Evolutionary conservation across 331 rosid genomes (phyloP).

Genomic region (Quercus tomentella): DNA sequence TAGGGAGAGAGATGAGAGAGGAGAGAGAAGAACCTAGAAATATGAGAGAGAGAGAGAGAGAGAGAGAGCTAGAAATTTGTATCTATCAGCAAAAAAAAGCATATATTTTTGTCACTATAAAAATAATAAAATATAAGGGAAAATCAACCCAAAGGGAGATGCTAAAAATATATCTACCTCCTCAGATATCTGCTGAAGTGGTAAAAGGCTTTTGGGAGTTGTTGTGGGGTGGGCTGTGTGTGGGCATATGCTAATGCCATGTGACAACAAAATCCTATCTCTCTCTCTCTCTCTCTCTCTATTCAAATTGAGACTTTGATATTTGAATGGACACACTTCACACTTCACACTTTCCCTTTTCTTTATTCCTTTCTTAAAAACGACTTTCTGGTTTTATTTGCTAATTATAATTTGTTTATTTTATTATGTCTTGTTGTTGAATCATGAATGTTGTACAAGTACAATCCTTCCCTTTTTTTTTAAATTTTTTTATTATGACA

Average conservation of each 20-base stretch:
- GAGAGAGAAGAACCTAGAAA: constrained; percentile 10
- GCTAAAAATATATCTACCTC: neutral
- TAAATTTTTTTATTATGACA: no score
- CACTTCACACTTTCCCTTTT: neutral
- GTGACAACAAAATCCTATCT: constrained; percentile 2
- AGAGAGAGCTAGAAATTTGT: constrained; percentile 7
- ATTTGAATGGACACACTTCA: no score
- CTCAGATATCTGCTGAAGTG: neutral
- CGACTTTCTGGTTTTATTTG: neutral
- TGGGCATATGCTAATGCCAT: neutral
- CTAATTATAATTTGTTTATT: neutral
- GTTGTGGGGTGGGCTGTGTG: neutral
- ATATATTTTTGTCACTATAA: neutral
- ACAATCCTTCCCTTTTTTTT: no score
- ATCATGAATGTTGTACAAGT: no score
- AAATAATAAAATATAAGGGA: neutral
- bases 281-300: neutral
- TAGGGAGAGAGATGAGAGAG: constrained; percentile 29
- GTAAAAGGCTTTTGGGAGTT: neutral
- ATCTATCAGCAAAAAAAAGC: constrained; percentile 1
- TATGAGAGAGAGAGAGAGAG: constrained; percentile 16
- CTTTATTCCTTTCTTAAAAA: neutral
- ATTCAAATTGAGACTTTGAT: no score
- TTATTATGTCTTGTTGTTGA: no score
- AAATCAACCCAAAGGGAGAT: neutral